These are phyloP conservation scores for Saturnispora zaruensis DNA, from an alignment of 805 yeast species.

Conservation along the genomic window DNA sequence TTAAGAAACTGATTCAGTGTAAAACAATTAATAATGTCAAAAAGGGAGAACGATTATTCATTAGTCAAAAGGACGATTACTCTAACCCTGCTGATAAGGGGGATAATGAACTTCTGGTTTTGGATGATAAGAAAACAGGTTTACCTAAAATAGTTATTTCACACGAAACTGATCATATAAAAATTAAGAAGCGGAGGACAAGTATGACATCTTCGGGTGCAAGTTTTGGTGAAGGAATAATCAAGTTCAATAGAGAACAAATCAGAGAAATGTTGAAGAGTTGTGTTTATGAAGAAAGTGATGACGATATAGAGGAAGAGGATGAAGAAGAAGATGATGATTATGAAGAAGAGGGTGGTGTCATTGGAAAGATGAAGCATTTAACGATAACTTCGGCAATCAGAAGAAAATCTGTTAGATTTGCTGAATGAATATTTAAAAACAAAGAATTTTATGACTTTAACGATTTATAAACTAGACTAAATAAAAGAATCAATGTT, in stretches of 20 bases:
- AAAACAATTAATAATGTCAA: slow-evolving; percentile 10
- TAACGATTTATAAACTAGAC: slow-evolving; percentile 5
- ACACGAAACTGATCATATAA: neutral
- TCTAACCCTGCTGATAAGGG: slow-evolving; percentile 13
- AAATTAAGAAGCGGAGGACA: slow-evolving; percentile 12
- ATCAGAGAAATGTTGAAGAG: slow-evolving; percentile 26
- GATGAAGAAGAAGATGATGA: slow-evolving; percentile 5
- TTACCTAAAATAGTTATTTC: slow-evolving; percentile 13
- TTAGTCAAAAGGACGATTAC: slow-evolving; percentile 10
- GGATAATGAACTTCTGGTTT: slow-evolving; percentile 12
- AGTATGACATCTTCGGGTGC: slow-evolving; percentile 30
- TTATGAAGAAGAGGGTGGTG: slow-evolving; percentile 7
- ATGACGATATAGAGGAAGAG: slow-evolving; percentile 8
- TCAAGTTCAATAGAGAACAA: slow-evolving; percentile 27
- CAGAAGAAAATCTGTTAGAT: slow-evolving; percentile 25
- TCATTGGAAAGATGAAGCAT: slow-evolving; percentile 6
- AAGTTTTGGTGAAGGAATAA: slow-evolving; percentile 31
- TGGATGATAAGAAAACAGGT: slow-evolving; percentile 8
- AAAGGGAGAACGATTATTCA: neutral
- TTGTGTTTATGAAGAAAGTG: slow-evolving; percentile 13
- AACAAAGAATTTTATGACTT: neutral
- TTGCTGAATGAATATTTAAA: neutral
- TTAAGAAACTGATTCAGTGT: slow-evolving; percentile 20
- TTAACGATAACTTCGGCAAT: neutral
- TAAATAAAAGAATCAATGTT: neutral